Evolutionary conservation across 2,329 filamentous ascomycete genomes (phyloP).

Genomic region (Sclerotinia glacialis): DNA sequence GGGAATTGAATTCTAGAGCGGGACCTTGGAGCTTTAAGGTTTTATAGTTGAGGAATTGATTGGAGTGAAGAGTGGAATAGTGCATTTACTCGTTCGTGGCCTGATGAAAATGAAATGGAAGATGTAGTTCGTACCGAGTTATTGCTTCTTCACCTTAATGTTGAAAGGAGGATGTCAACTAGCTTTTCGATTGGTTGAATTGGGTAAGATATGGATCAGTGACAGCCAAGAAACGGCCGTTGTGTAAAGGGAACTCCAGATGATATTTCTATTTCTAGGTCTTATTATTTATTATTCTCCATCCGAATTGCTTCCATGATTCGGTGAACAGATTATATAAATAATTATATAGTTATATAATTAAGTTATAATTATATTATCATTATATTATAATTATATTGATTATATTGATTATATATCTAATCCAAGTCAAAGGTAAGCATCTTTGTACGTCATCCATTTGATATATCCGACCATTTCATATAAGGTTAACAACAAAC

Average conservation of each 20-base stretch:
- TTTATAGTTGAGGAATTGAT: not conserved
- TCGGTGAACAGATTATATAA: too few relatives aligned
- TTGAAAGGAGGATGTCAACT: not conserved
- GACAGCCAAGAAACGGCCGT: conserved; percentile 1
- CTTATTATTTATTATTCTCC: too few relatives aligned
- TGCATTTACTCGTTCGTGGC: not conserved
- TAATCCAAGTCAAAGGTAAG: not conserved
- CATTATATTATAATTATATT: too few relatives aligned
- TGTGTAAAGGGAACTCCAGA: not conserved
- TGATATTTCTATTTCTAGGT: too few relatives aligned
- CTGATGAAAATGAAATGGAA: conserved; percentile 2
- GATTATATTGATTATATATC: not conserved
- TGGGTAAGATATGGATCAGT: not conserved
- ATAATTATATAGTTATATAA: too few relatives aligned
- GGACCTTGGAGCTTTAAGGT: not conserved
- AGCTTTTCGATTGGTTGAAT: not conserved
- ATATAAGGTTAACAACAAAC: not conserved
- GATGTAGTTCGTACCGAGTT: not conserved
- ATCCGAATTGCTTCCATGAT: too few relatives aligned
- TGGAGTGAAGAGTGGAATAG: too few relatives aligned
- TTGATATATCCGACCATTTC: not conserved
- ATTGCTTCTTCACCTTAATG: too few relatives aligned
- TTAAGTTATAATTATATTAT: too few relatives aligned
- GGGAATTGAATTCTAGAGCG: not conserved
- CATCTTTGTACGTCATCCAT: not conserved